Evolutionary conservation across 768 basidiomycete genomes (phyloP).

Genomic region (Chlorophyllum brunneum): DNA sequence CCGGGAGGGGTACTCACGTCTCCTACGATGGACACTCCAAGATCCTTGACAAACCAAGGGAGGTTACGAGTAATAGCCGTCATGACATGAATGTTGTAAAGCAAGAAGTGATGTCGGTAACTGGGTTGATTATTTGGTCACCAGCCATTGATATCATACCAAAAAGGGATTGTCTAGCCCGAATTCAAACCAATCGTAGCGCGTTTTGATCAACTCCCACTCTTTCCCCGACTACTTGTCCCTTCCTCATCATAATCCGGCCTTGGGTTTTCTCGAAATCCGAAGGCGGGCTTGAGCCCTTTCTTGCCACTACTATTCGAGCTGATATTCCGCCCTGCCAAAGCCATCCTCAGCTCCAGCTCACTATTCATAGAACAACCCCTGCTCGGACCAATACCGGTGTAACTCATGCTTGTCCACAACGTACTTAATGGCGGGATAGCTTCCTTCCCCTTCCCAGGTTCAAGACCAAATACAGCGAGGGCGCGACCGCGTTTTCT

Average conservation of each 20-base stretch:
- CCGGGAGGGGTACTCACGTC: conserved; percentile 44
- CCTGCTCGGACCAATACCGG: not conserved
- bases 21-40: conserved; percentile 80
- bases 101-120: not conserved
- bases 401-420: not conserved
- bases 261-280: conserved; percentile 1
- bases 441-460: not conserved
- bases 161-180: not conserved
- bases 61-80: conserved; percentile 76
- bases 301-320: not conserved
- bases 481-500: conserved; percentile 1
- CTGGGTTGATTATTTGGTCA: conserved; percentile 33
- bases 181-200: conserved; percentile 4
- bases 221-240: not conserved
- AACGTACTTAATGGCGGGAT: not conserved
- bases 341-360: conserved; percentile 53
- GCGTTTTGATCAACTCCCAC: not conserved
- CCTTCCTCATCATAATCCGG: conserved; percentile 5
- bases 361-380: conserved; percentile 60
- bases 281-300: not conserved
- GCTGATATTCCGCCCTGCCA: conserved; percentile 27
- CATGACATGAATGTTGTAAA: conserved; percentile 40
- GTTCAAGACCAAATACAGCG: not conserved
- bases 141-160: conserved; percentile 42
- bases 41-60: conserved; percentile 79